These are phyloP conservation scores for Leersia perrieri DNA, from an alignment of 176 grass and related monocot genomes.

Conservation along the genomic window DNA sequence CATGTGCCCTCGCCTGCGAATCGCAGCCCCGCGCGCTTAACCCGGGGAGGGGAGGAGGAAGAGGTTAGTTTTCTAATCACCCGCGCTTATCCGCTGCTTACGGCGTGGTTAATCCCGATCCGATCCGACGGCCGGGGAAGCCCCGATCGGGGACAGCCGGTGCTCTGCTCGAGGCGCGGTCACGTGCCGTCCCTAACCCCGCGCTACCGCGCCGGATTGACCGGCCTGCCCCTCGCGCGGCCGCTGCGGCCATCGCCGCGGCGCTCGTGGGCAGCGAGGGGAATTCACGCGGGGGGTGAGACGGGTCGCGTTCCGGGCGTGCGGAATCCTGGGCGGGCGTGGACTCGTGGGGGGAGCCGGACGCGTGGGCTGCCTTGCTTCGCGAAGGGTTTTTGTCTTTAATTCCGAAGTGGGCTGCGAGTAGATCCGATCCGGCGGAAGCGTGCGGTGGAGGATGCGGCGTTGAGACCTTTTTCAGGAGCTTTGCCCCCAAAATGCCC, in stretches of 20 bases:
- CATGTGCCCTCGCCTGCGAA: slow-evolving; percentile 58
- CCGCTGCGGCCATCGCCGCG: too few species aligned
- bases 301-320: slow-evolving; percentile 48
- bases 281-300: not conserved
- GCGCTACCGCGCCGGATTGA: not conserved
- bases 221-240: not conserved
- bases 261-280: not conserved
- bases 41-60: not conserved
- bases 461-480: slow-evolving; percentile 18
- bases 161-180: slow-evolving; percentile 61
- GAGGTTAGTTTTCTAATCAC: slow-evolving; percentile 29
- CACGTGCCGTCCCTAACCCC: slow-evolving; percentile 40
- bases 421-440: slow-evolving; percentile 48
- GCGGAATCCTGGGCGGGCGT: slow-evolving; percentile 35
- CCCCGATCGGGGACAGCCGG: slow-evolving; percentile 11
- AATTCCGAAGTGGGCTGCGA: slow-evolving; percentile 34
- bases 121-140: slow-evolving; percentile 35
- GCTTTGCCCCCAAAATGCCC: not conserved
- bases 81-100: slow-evolving; percentile 22
- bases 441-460: slow-evolving; percentile 41
- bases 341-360: not conserved
- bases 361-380: slow-evolving; percentile 49
- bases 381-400: slow-evolving; percentile 62
- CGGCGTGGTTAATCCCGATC: slow-evolving; percentile 24
- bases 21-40: slow-evolving; percentile 30